phyloP scores from a whole-genome alignment of 306 rosid genomes.

The Cucumis melo region DNA sequence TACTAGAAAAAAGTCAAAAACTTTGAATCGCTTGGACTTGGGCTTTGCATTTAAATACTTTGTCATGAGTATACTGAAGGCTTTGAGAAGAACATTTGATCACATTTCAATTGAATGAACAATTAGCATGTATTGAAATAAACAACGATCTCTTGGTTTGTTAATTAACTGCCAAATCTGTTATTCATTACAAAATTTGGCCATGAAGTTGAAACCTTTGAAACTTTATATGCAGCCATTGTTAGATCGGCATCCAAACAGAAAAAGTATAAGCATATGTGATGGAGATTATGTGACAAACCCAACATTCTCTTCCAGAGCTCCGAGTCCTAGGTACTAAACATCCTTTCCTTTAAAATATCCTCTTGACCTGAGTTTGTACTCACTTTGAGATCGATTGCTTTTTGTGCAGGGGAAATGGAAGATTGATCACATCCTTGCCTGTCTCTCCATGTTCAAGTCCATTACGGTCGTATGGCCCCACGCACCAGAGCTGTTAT shows the following conservation, averaged over 20 bases:
- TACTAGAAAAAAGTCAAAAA: neutral
- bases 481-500: constrained; percentile 34
- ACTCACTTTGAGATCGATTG: constrained; percentile 3
- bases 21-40: neutral
- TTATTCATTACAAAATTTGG: neutral
- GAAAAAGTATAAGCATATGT: constrained; percentile 14
- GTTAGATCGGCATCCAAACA: constrained; percentile 26
- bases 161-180: neutral
- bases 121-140: neutral
- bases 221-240: constrained; percentile 24
- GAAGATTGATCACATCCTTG: constrained; percentile 59
- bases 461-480: constrained; percentile 60
- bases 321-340: constrained; percentile 28
- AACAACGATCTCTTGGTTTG: neutral
- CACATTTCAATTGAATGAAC: neutral
- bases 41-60: neutral
- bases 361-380: neutral
- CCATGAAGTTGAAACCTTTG: neutral
- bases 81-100: neutral
- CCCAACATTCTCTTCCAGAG: constrained; percentile 16
- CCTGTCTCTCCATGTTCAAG: constrained; percentile 94
- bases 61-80: neutral
- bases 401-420: constrained; percentile 44
- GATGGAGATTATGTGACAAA: constrained; percentile 19
- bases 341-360: neutral